Evolutionary conservation across 1,284 basidiomycete genomes (phyloP).

Genomic region (Phellopilus nigrolimitatus): DNA sequence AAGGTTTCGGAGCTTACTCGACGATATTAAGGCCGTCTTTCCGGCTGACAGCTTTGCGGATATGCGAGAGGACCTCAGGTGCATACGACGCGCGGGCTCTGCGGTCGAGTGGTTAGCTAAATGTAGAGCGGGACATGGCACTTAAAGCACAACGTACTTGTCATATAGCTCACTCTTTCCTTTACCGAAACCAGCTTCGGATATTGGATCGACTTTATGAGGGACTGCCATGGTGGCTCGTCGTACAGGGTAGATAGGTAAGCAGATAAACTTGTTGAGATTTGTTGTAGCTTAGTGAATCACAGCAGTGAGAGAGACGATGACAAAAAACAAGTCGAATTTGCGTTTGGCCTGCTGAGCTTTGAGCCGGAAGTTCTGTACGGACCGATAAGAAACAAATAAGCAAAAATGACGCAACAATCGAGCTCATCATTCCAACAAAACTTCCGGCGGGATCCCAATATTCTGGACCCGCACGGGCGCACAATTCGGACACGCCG

Average conservation of each 20-base stretch:
- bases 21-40: conserved; percentile 23
- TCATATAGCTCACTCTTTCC: conserved; percentile 29
- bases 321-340: too few species aligned
- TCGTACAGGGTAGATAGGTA: not conserved
- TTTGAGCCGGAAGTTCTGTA: too few species aligned
- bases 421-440: too few species aligned
- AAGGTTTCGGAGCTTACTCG: conserved; percentile 22
- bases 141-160: conserved; percentile 16
- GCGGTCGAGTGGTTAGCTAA: not conserved
- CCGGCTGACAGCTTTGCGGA: conserved; percentile 20
- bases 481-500: too few species aligned
- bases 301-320: too few species aligned
- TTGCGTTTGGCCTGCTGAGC: too few species aligned
- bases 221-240: not conserved
- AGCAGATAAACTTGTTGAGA: too few species aligned
- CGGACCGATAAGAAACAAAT: too few species aligned
- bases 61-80: conserved; percentile 22
- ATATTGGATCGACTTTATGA: conserved; percentile 24
- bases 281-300: too few species aligned
- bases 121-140: not conserved
- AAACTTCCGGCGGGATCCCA: too few species aligned
- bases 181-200: conserved; percentile 26
- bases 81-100: conserved; percentile 28
- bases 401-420: too few species aligned
- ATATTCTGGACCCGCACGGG: too few species aligned